Percentiles rank a stretch among this genome's conserved stretches.
These are phyloP conservation scores for Globisporangium abappressorium DNA, from an alignment of 352 stramenopile genomes.

Conservation along the genomic window DNA sequence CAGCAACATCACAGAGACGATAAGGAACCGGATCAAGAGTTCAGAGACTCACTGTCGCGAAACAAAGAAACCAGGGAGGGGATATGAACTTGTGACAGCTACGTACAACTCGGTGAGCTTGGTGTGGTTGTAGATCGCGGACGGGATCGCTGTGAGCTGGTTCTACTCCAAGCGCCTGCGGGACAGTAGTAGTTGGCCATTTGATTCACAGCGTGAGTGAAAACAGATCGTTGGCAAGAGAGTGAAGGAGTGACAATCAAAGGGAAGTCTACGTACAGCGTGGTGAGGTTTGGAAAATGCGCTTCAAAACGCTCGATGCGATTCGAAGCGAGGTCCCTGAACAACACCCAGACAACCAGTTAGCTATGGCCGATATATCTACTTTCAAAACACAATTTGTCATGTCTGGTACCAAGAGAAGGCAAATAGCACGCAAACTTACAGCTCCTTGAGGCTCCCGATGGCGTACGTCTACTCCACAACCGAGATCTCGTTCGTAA, in stretches of 20 bases:
- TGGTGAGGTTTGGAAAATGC: slow-evolving; percentile 20
- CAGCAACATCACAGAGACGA: too few relatives aligned
- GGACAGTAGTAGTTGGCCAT: too few relatives aligned
- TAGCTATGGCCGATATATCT: not conserved
- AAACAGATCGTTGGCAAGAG: too few relatives aligned
- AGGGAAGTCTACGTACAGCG: slow-evolving; percentile 19
- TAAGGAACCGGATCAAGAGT: too few relatives aligned
- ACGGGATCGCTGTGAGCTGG: slow-evolving; percentile 29
- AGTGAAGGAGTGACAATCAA: too few relatives aligned
- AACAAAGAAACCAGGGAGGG: not conserved
- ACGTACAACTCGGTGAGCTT: slow-evolving; percentile 22
- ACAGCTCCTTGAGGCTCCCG: slow-evolving; percentile 21
- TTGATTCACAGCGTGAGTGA: too few relatives aligned
- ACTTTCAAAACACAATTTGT: too few relatives aligned
- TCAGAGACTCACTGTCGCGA: too few relatives aligned
- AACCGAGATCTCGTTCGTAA: slow-evolving; percentile 14
- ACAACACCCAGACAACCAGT: slow-evolving; percentile 1
- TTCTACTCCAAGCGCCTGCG: slow-evolving; percentile 22
- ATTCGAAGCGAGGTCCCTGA: slow-evolving; percentile 24
- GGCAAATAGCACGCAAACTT: not conserved
- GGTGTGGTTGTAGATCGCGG: slow-evolving; percentile 23
- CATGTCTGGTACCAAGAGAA: not conserved
- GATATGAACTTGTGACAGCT: not conserved
- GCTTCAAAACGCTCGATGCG: slow-evolving; percentile 23
- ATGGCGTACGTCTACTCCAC: slow-evolving; percentile 13